A percentile compares a stretch with the other conserved stretches of the same genome.
Evolutionary conservation across 164 flowering plant species (phyloP).

Genomic region (Chimonanthus salicifolius): DNA sequence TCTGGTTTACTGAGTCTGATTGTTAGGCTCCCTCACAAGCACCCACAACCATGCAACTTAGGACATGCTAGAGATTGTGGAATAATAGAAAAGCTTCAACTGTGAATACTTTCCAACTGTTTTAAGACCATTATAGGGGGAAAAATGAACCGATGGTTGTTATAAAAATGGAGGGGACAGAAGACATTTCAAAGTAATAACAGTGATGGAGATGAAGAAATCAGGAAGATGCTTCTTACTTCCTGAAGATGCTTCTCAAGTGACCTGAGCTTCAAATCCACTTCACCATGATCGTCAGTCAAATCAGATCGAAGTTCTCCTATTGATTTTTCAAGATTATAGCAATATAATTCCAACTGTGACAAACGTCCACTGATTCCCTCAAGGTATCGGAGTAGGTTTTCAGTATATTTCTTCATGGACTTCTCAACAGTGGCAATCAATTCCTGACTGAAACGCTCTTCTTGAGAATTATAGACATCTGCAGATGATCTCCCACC

Average conservation of each 20-base stretch:
- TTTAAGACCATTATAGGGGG: no score
- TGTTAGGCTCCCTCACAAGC: no score
- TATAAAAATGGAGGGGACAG: not conserved
- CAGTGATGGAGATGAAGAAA: not conserved
- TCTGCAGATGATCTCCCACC: slow-evolving; percentile 45
- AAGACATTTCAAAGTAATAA: not conserved
- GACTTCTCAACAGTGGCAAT: slow-evolving; percentile 62
- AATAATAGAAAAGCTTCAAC: no score
- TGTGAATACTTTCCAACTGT: no score
- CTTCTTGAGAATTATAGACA: slow-evolving; percentile 61
- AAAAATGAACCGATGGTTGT: no score
- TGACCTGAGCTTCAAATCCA: slow-evolving; percentile 69
- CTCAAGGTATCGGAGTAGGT: slow-evolving; percentile 83
- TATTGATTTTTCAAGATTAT: slow-evolving; percentile 81
- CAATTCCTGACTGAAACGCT: slow-evolving; percentile 50
- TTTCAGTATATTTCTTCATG: slow-evolving; percentile 81
- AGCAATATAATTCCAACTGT: slow-evolving; percentile 84
- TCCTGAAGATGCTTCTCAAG: slow-evolving; percentile 93
- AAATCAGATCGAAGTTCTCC: slow-evolving; percentile 88
- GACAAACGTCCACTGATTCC: slow-evolving; percentile 89
- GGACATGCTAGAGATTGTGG: no score
- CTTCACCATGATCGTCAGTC: slow-evolving; percentile 63
- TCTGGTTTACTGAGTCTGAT: no score
- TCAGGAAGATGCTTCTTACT: slow-evolving; percentile 33
- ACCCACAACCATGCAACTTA: no score